These are phyloP conservation scores for Mycena filopes DNA, from an alignment of 768 basidiomycete genomes.

Conservation along the genomic window DNA sequence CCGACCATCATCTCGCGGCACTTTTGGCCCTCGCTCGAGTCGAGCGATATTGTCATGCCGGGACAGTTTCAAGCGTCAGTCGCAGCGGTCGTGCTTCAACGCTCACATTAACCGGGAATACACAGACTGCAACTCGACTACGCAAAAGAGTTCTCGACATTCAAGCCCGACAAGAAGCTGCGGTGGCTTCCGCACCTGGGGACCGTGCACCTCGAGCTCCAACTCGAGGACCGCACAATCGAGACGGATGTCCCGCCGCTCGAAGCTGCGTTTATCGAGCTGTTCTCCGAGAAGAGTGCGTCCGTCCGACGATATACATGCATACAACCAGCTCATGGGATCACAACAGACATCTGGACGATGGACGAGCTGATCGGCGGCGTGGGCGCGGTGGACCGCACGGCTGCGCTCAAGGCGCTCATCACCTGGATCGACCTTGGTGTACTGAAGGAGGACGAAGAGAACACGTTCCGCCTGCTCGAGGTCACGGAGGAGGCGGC, in stretches of 20 bases:
- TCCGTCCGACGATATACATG: no score
- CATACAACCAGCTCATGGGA: no score
- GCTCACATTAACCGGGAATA: background rate
- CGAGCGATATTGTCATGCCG: slow-evolving; percentile 80
- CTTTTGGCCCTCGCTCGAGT: slow-evolving; percentile 93
- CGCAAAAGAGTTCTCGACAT: slow-evolving; percentile 76
- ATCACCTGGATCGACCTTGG: slow-evolving; percentile 87
- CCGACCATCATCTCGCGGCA: slow-evolving; percentile 93
- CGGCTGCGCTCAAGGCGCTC: slow-evolving; percentile 76
- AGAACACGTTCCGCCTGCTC: slow-evolving; percentile 70
- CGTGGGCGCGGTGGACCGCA: slow-evolving; percentile 74
- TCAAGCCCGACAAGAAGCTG: slow-evolving; percentile 94
- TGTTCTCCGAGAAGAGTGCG: slow-evolving; percentile 79
- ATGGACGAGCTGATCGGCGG: slow-evolving; percentile 72
- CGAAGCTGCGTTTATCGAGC: slow-evolving; percentile 91
- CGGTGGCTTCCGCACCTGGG: slow-evolving; percentile 93
- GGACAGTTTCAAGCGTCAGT: slow-evolving; percentile 85
- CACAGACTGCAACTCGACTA: slow-evolving; percentile 80
- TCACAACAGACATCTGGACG: slow-evolving; percentile 79
- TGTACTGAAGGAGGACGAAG: slow-evolving; percentile 76
- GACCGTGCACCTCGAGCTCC: slow-evolving; percentile 80
- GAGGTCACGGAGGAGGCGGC: slow-evolving; percentile 66
- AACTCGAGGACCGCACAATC: slow-evolving; percentile 83
- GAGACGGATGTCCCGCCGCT: slow-evolving; percentile 84
- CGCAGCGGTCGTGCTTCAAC: slow-evolving; percentile 7